Conservation (phyloP, 2,329 filamentous ascomycete species). For the Alternaria sp. region DNA sequence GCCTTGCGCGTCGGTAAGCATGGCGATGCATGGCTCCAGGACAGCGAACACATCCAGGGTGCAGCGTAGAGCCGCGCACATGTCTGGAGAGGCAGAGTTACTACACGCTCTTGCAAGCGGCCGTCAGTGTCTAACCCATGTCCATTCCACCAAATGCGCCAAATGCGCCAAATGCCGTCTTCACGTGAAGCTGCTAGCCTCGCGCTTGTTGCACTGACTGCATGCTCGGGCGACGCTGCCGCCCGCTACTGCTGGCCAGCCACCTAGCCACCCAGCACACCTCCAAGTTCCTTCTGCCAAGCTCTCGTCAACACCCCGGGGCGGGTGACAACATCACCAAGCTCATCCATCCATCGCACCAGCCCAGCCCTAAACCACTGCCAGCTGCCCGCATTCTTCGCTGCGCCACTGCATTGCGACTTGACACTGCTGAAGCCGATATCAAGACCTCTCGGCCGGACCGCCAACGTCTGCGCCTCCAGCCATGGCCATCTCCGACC, state of each 20-base stretch:
- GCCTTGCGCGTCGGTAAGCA: not conserved
- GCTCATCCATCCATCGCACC: constrained; percentile 20
- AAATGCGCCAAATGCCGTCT: not conserved
- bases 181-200: constrained; percentile 9
- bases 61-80: too few relatives aligned
- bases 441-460: constrained; percentile 23
- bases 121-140: too few relatives aligned
- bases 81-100: too few relatives aligned
- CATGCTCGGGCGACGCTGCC: constrained; percentile 17
- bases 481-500: constrained; percentile 48
- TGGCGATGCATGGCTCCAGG: too few relatives aligned
- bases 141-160: not conserved
- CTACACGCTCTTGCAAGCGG: too few relatives aligned
- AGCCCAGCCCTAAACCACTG: constrained; percentile 16
- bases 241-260: constrained; percentile 10
- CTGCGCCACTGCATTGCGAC: constrained; percentile 9
- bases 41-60: too few relatives aligned
- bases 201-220: constrained; percentile 15
- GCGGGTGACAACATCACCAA: constrained; percentile 17
- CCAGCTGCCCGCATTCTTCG: constrained; percentile 24
- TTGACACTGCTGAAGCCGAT: constrained; percentile 5
- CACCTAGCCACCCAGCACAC: constrained; percentile 5
- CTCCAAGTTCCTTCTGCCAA: constrained; percentile 14
- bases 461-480: constrained; percentile 37
- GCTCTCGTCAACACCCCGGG: constrained; percentile 14